Evolutionary conservation across 2,329 filamentous ascomycete species (phyloP).

Genomic region (Cladobotryum protrusum): DNA sequence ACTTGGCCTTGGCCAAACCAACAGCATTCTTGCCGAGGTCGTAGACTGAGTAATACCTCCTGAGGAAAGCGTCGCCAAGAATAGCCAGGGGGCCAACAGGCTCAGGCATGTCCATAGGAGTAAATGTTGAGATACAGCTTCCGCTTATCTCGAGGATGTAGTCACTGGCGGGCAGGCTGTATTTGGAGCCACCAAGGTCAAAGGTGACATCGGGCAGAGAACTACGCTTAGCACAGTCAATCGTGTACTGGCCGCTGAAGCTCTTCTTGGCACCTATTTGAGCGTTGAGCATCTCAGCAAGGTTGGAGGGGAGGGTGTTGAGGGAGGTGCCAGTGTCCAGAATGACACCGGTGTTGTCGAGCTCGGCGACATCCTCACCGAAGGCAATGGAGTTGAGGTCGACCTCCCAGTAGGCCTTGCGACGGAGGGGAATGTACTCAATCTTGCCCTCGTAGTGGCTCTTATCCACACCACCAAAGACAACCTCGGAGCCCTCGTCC

Average conservation of each 20-base stretch:
- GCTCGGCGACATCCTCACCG: slow-evolving; percentile 76
- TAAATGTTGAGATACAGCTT: slow-evolving; percentile 94
- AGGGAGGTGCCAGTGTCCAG: slow-evolving; percentile 98
- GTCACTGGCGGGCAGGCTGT: slow-evolving; percentile 80
- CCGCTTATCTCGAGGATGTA: slow-evolving; percentile 95
- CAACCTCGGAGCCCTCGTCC: slow-evolving; percentile 73
- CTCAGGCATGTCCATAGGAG: slow-evolving; percentile 89
- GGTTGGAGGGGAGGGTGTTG: slow-evolving; percentile 83
- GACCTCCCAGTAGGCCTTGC: slow-evolving; percentile 99
- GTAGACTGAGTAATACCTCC: slow-evolving; percentile 93
- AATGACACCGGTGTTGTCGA: slow-evolving; percentile 92
- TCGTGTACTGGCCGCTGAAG: slow-evolving; percentile 91
- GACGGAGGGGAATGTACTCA: slow-evolving; percentile 86
- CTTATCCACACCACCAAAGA: slow-evolving; percentile 84
- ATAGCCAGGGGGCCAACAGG: slow-evolving; percentile 90
- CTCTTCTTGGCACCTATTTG: slow-evolving; percentile 98
- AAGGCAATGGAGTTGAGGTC: slow-evolving; percentile 89
- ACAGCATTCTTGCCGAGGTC: slow-evolving; percentile 86
- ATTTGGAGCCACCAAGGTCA: slow-evolving; percentile 84
- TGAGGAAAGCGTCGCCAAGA: slow-evolving; percentile 79
- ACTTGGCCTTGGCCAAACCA: slow-evolving; percentile 79
- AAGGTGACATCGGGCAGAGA: slow-evolving; percentile 87
- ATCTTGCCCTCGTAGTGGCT: slow-evolving; percentile 78
- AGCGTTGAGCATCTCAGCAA: slow-evolving; percentile 94
- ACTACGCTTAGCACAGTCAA: slow-evolving; percentile 81